A percentile compares a stretch with the other conserved stretches of the same genome.
These are phyloP conservation scores for Suillus subaureus DNA, from an alignment of 768 basidiomycete species.

Conservation along the genomic window DNA sequence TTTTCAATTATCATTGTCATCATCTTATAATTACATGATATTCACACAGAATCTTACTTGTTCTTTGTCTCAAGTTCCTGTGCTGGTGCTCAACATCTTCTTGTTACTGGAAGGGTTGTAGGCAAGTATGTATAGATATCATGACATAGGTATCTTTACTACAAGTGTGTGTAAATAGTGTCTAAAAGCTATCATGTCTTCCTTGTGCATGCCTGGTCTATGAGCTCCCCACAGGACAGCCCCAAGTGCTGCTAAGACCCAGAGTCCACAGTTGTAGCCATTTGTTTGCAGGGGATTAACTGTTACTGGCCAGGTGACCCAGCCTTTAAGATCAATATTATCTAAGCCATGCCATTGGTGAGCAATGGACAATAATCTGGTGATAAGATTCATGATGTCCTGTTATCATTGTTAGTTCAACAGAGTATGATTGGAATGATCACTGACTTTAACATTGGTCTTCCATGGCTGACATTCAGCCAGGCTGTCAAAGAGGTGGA, in stretches of 20 bases:
- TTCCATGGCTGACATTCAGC: slow-evolving; percentile 2
- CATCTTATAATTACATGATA: too few relatives aligned
- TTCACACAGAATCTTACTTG: too few relatives aligned
- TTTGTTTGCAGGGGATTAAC: slow-evolving; percentile 17
- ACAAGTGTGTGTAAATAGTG: slow-evolving; percentile 9
- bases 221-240: slow-evolving; percentile 19
- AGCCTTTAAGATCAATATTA: background rate
- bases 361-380: background rate
- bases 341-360: background rate
- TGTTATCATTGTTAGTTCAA: background rate
- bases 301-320: background rate
- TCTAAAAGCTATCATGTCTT: slow-evolving; percentile 13
- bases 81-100: too few relatives aligned
- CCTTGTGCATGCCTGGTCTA: slow-evolving; percentile 14
- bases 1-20: too few relatives aligned
- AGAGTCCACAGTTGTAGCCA: slow-evolving; percentile 25
- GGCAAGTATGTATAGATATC: background rate
- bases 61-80: too few relatives aligned
- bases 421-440: too few relatives aligned
- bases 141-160: background rate
- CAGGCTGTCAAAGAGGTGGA: slow-evolving; percentile 9
- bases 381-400: slow-evolving; percentile 5
- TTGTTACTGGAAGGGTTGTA: too few relatives aligned
- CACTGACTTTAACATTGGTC: background rate
- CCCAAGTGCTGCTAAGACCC: slow-evolving; percentile 24